Evolutionary conservation across 1,284 basidiomycete genomes (phyloP).

Genomic region (Cryptococcus sp.): DNA sequence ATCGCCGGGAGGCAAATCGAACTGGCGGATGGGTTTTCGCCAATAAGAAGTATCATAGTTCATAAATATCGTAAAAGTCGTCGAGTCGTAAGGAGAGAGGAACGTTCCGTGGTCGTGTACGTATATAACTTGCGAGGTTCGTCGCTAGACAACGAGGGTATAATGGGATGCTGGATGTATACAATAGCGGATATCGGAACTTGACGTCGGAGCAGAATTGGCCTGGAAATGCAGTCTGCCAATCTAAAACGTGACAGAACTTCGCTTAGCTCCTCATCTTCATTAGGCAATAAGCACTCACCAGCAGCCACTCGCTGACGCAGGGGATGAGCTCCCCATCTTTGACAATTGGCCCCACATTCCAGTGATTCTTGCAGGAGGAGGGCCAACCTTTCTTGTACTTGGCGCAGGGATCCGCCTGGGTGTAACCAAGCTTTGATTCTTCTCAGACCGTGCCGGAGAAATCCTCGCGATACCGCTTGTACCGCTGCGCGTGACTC

Average conservation of each 20-base stretch:
- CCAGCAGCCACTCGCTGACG: constrained; percentile 2
- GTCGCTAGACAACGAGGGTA: not conserved
- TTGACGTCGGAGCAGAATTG: not conserved
- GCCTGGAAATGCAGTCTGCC: not conserved
- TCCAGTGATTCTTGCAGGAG: constrained; percentile 18
- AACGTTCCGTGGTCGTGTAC: not conserved
- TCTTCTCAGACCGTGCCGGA: not conserved
- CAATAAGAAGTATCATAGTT: not conserved
- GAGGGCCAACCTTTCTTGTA: constrained; percentile 7
- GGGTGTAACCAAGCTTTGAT: constrained; percentile 9
- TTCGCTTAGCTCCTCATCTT: not conserved
- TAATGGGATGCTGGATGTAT: constrained; percentile 1
- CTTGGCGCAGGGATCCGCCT: constrained; percentile 1
- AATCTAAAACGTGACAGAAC: not conserved
- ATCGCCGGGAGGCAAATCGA: not conserved
- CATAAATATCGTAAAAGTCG: not conserved
- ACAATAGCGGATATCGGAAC: not conserved
- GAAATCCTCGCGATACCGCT: too few relatives aligned
- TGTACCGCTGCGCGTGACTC: not conserved
- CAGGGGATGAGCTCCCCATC: constrained; percentile 17
- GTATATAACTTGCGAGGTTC: not conserved
- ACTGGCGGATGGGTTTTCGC: not conserved
- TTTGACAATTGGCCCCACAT: constrained; percentile 26
- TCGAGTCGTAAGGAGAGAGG: not conserved
- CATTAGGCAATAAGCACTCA: not conserved